Base-by-base conservation (phyloP, 2,329 filamentous ascomycete genomes). In the Elsinoe perseae region DNA sequence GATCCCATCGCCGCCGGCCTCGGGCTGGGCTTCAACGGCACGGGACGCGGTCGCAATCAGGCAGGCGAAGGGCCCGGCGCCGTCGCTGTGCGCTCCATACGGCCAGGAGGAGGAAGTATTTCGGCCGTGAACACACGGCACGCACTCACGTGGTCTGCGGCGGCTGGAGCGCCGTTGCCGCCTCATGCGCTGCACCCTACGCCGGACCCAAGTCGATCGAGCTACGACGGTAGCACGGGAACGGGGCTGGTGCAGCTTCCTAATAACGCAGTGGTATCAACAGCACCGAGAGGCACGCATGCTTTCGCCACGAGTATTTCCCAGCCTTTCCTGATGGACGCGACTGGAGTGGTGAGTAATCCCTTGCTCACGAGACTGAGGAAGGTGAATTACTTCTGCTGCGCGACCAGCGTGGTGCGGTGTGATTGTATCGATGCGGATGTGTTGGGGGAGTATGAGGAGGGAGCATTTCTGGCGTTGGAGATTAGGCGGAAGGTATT, bases 351-450 rank as follows among this genome's bases (percentile, higher is more conserved):
- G 25, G 30, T 52, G 18, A 30, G 36, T 20, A 52, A 52, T n/a
- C 48, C 48, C 3, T 16, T 52, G 16, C 10, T 52, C 2, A 52
- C 32, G 2, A 23, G 48, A 28, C 16, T 52, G 30, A 10, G 48
- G 8, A 52, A 38, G 21, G 28, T 52, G 10, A 34, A 32, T 28
- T 52, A 52, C 30, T 52, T 52, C 20, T 52, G 48, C 30, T 52
- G 48, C 21, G 16, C 48, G 6, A 52, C 48, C 1, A 28, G 4
- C 4, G 48, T 38, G 18, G 48, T 52, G 12, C 36, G 28, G 27
- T 52, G 48, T 38, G 30, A 52, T 38, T 52, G 48, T 12, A 38
- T 52, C 20, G 48, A 38, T 34, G 48, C 48, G n/a, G 30, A 36
- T n/a, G 10, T 38, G 30, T 32, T 52, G 48, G 25, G 48, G 12